Base-by-base conservation (phyloP, 1,284 basidiomycete species). In the Boletellus deceptivus region DNA sequence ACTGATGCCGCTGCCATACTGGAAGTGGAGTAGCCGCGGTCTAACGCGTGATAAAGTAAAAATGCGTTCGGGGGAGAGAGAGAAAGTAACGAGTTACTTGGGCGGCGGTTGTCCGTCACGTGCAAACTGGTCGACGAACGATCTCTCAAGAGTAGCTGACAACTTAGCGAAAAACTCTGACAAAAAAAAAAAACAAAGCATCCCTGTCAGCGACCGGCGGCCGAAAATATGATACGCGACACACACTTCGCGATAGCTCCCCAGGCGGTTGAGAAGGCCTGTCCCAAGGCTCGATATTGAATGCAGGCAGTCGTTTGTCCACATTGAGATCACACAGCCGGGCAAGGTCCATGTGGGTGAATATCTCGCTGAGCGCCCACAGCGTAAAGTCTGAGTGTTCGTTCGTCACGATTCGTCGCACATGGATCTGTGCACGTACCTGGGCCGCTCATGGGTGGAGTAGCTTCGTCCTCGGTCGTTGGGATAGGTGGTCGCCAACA, bases 321-420 rank as follows among this genome's bases (percentile, higher is more conserved):
- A 72, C 65, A 49, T 67, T 71, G 29, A 79, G 64, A 51, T 78
- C 75, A 27, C 69, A 70, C 16, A 75, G 50, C 3, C 66, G 63
- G 9, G 72, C 72, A 14, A 76, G 58, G 49, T 89, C 85, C 72
- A 89, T 76, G 55, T 85, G 79, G 3, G 78, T 75, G 61, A 83
- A 86, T 34, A 84, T 69, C 59, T 86, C 83, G 34, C 82, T 70
- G 27, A 87, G 62, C n/a, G 72, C 72, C 73, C 75, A 80, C 31
- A 82, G 62, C 1, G 75, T 65, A 29, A 69, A 64, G 8, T 74
- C 77, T 79, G 50, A 7, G 46, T 16, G 41, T 7, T 6, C 10
- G 27, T 6, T 50, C 35, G 14, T 46, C 9, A 11, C 20, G 9
- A 4, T 29, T 29, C 11, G 29, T 29, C 11, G 29, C 29, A 11